Percentiles rank a stretch among this genome's conserved stretches.
These are phyloP conservation scores for Puya raimondii DNA, from an alignment of 176 grass and related monocot genomes.

Conservation along the genomic window DNA sequence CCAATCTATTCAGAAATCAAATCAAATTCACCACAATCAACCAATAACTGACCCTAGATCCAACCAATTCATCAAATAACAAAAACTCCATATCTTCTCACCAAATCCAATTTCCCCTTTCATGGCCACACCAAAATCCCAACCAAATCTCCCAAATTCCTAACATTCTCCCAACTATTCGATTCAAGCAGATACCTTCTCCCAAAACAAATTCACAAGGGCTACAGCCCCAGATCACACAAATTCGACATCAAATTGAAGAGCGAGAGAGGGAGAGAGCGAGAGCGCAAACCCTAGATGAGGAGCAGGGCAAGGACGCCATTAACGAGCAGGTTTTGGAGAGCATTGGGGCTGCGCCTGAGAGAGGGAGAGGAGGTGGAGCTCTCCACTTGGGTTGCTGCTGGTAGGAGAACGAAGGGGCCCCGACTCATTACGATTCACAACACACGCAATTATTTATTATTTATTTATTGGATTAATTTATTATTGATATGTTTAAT, in stretches of 20 bases:
- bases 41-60: background rate
- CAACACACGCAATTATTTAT: too few relatives aligned
- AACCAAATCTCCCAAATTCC: too few relatives aligned
- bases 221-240: constrained; percentile 1
- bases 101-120: too few relatives aligned
- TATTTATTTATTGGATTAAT: too few relatives aligned
- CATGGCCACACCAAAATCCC: too few relatives aligned
- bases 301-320: constrained; percentile 68
- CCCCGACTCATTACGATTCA: too few relatives aligned
- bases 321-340: constrained; percentile 75
- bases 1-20: background rate
- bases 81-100: background rate
- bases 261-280: background rate
- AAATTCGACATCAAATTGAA: background rate
- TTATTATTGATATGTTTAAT: too few relatives aligned
- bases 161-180: too few relatives aligned
- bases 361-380: background rate
- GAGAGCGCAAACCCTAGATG: constrained; percentile 48
- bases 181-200: too few relatives aligned
- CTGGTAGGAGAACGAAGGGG: too few relatives aligned
- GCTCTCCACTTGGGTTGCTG: background rate
- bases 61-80: background rate
- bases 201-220: too few relatives aligned
- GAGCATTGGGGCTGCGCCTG: constrained; percentile 38
- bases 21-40: background rate